phyloP scores from a whole-genome alignment of 1,284 basidiomycete species.

The Ustilago xerochloae region DNA sequence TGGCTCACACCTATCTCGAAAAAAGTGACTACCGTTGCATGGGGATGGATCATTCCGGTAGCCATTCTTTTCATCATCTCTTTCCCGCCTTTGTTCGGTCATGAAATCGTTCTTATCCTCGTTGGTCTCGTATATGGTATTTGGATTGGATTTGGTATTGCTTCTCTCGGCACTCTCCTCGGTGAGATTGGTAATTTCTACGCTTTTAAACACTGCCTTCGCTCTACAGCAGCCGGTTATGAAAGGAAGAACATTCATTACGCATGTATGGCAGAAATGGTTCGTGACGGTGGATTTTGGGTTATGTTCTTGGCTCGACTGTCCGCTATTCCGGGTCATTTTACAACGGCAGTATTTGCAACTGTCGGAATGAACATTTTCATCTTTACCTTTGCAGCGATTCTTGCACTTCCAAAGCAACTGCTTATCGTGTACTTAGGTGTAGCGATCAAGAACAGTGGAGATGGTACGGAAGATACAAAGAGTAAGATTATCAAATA shows the following conservation, averaged over 20 bases:
- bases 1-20: slow-evolving; percentile 76
- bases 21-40: slow-evolving; percentile 73
- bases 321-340: slow-evolving; percentile 72
- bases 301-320: slow-evolving; percentile 61
- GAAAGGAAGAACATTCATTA: slow-evolving; percentile 80
- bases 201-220: slow-evolving; percentile 76
- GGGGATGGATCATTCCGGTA: slow-evolving; percentile 85
- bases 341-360: slow-evolving; percentile 78
- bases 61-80: slow-evolving; percentile 78
- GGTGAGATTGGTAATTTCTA: slow-evolving; percentile 64
- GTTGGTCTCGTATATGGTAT: slow-evolving; percentile 75
- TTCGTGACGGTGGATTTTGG: slow-evolving; percentile 81
- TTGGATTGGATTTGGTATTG: slow-evolving; percentile 65
- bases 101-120: slow-evolving; percentile 80
- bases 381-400: slow-evolving; percentile 77
- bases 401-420: slow-evolving; percentile 80
- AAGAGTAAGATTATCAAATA: slow-evolving; percentile 64
- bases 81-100: slow-evolving; percentile 74
- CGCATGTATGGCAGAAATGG: slow-evolving; percentile 80
- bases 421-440: slow-evolving; percentile 66
- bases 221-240: slow-evolving; percentile 76
- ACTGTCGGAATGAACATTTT: slow-evolving; percentile 79
- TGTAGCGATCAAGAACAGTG: slow-evolving; percentile 60
- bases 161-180: slow-evolving; percentile 55
- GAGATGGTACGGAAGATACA: slow-evolving; percentile 49